Base-by-base conservation (phyloP, 306 rosid genomes). In the Castanopsis chinensis region DNA sequence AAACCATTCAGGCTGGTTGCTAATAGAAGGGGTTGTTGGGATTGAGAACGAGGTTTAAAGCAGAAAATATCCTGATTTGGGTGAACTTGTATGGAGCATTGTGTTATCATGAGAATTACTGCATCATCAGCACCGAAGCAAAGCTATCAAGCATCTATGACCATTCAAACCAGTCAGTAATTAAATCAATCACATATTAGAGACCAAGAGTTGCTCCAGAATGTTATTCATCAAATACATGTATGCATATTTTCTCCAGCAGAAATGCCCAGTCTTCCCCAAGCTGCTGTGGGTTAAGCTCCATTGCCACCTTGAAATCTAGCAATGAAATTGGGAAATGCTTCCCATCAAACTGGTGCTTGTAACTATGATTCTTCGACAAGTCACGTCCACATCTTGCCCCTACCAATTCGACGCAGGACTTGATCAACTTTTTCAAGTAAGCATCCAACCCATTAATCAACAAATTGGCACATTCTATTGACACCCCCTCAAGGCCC, bases 201-300 rank as follows among this genome's bases (percentile, higher is more conserved):
- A 77, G 65, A 59, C 53, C 53, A 59, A 59, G 32, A 28, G 23
- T 9, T 59, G 30, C 79, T 76, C 76, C 71, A 76, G 73, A 78
- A 71, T 76, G 57, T 89, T 87, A 92, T 83, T 91, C 88, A 69
- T 95, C 91, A 55, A 92, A 90, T 21, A 90, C 73, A n/a, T 82
- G 94, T 97, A 87, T 91, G 72, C 88, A 85, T 55, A 95, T 91
- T 86, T 95, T 92, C 90, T 95, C 98, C 83, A 91, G 85, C 72
- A 87, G 81, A 88, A 90, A 81, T n/a, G 99, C 97, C 97, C 97
- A 95, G 83, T 95, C 99, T 85, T 89, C 94, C 78, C 99, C 98
- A 76, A 95, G 97, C 85, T 95, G 93, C 84, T 81, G 91, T 28
- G 94, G 99, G 88, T 91, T 91, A 80, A 95, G 85, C 88, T 92